phyloP scores from a whole-genome alignment of 495 filamentous ascomycete species.

The Daldinia childiae region DNA sequence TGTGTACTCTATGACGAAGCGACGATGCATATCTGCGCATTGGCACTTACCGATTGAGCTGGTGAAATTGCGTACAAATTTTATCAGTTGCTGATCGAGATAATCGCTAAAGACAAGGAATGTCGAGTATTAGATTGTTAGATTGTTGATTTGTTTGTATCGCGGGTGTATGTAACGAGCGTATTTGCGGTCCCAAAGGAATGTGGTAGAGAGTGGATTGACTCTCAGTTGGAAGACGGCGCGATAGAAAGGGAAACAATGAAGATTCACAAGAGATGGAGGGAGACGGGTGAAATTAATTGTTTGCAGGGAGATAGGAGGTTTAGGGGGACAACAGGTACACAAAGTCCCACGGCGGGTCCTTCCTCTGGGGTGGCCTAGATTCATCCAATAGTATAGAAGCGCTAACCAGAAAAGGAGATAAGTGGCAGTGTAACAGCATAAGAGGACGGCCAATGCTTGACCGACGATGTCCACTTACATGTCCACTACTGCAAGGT shows the following conservation, averaged over 20 bases:
- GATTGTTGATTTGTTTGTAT: slow-evolving; percentile 29
- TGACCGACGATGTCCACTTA: slow-evolving; percentile 31
- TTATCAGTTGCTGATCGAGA: slow-evolving; percentile 10
- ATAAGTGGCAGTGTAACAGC: slow-evolving; percentile 24
- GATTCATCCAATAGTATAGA: slow-evolving; percentile 14
- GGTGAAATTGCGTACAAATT: slow-evolving; percentile 6
- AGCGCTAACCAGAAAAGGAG: slow-evolving; percentile 22
- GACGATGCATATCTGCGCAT: slow-evolving; percentile 12
- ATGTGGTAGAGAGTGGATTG: slow-evolving; percentile 64
- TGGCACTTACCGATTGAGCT: slow-evolving; percentile 24
- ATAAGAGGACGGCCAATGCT: slow-evolving; percentile 27
- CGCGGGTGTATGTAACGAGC: slow-evolving; percentile 38
- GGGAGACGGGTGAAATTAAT: slow-evolving; percentile 44
- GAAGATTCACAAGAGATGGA: slow-evolving; percentile 45
- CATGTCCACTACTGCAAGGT: slow-evolving; percentile 42
- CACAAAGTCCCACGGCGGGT: slow-evolving; percentile 25
- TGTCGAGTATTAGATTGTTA: slow-evolving; percentile 23
- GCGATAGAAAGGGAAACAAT: slow-evolving; percentile 53
- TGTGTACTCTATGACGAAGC: slow-evolving; percentile 1
- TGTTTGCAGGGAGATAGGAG: slow-evolving; percentile 32
- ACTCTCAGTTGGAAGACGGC: slow-evolving; percentile 61
- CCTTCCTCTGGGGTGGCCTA: slow-evolving; percentile 26
- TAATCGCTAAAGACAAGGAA: slow-evolving; percentile 28
- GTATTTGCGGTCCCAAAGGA: slow-evolving; percentile 62
- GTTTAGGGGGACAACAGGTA: slow-evolving; percentile 33